Conservation (phyloP, 441 rosid species). For the Brassica balearica region DNA sequence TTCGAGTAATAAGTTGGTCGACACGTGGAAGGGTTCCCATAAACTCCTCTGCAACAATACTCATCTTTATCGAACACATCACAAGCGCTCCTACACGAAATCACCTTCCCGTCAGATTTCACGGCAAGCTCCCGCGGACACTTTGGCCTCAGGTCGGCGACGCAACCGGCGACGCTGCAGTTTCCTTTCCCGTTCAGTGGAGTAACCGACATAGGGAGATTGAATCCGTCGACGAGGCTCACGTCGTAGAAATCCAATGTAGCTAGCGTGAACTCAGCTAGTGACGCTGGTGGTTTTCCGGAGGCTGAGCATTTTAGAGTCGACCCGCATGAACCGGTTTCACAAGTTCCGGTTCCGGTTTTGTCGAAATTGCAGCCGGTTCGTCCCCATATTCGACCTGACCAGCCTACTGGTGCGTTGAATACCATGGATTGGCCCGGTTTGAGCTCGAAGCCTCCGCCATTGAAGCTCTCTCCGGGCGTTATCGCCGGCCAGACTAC, state of each 20-base stretch:
- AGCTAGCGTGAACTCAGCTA: conserved; percentile 86
- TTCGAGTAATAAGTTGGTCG: conserved; percentile 85
- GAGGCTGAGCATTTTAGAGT: conserved; percentile 65
- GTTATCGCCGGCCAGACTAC: conserved; percentile 83
- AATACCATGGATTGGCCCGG: conserved; percentile 73
- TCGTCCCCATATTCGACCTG: conserved; percentile 92
- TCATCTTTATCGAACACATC: conserved; percentile 92
- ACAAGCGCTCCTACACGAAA: conserved; percentile 90
- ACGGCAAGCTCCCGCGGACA: conserved; percentile 78
- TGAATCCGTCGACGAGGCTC: conserved; percentile 92
- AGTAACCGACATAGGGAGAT: conserved; percentile 66
- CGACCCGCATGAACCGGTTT: conserved; percentile 80
- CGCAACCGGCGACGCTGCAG: conserved; percentile 76
- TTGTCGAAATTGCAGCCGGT: conserved; percentile 78
- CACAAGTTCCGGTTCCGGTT: conserved; percentile 77
- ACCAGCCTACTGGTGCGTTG: conserved; percentile 80
- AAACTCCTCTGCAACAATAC: conserved; percentile 85
- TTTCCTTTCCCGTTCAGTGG: conserved; percentile 81
- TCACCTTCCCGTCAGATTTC: conserved; percentile 66
- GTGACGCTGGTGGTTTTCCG: conserved; percentile 76
- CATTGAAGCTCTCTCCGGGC: conserved; percentile 79
- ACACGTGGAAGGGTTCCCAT: conserved; percentile 68
- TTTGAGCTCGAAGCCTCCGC: conserved; percentile 72
- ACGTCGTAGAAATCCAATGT: conserved; percentile 70
- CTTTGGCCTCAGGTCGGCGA: conserved; percentile 55